Conservation (phyloP, 106 monocot species). For the Chionographis japonica region DNA sequence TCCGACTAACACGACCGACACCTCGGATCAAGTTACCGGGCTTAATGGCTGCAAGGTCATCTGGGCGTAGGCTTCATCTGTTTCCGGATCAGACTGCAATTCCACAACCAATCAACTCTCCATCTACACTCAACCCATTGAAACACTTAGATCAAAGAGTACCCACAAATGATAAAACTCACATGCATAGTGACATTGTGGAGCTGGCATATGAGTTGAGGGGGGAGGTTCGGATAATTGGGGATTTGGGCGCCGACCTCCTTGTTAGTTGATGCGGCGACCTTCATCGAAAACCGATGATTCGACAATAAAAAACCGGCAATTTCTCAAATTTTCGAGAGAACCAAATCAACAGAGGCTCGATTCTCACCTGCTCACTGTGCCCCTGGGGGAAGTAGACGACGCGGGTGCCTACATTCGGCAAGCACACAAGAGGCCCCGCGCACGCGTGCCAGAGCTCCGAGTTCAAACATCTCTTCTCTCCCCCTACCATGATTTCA, state of each 20-base stretch:
- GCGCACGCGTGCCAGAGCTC: conserved; percentile 87
- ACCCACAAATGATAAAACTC: conserved; percentile 14
- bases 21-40: conserved; percentile 25
- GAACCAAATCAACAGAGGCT: not conserved
- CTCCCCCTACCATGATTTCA: conserved; percentile 4
- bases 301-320: not conserved
- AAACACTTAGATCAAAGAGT: not conserved
- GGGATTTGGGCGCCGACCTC: conserved; percentile 92
- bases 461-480: conserved; percentile 64
- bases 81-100: conserved; percentile 88
- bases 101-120: not conserved
- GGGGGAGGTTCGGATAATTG: conserved; percentile 84
- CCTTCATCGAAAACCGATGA: conserved; percentile 33
- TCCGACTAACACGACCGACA: too few species aligned
- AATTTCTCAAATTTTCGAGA: not conserved
- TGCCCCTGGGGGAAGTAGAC: conserved; percentile 87
- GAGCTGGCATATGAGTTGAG: conserved; percentile 91
- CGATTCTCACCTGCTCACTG: conserved; percentile 55
- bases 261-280: conserved; percentile 87
- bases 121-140: not conserved
- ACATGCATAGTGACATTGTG: conserved; percentile 97
- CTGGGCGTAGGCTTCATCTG: conserved; percentile 91
- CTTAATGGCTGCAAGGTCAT: conserved; percentile 85
- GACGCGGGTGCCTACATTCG: conserved; percentile 70
- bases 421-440: conserved; percentile 83